Base-by-base conservation (phyloP, 352 stramenopile genomes). In the Phytophthora pisi region DNA sequence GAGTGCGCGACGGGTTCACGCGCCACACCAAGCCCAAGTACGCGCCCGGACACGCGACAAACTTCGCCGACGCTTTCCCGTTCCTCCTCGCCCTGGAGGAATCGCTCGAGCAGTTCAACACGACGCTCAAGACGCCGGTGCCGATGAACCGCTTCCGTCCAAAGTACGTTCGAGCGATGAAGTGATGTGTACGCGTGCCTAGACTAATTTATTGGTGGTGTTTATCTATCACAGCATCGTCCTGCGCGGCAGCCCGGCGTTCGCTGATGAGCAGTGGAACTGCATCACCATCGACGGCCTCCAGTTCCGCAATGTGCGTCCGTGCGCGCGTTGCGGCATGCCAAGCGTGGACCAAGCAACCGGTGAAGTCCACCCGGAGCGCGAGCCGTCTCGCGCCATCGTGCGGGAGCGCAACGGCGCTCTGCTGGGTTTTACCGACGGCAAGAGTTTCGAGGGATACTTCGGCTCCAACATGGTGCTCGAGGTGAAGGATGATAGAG, bases 81-180 rank as follows among this genome's bases (percentile, higher is more conserved):
- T 91, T 93, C 60, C 68, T 97, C 38, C 42, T 97, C 23, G 66
- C 82, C 2, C 53, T 83, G 10, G 67, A 90, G 15, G 70, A 78
- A 26, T 94, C 86, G 20, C 52, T 97, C 16, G 63, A 84, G 5
- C 69, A 86, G 1, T 63, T 96, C 36, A 93, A 93, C 57, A 68
- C 72, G 23, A 65, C 62, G 8, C 66, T 94, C 7, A 42, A 86
- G 16, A 78, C 82, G 1, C 65, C 77, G 1, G 72, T 94, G n/a
- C 68, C 74, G 8, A 95, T 96, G 71, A 86, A 90, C 28, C 86
- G 86, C 5, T 97, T 97, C 62, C 88, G 89, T 6, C 80, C 89
- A 24, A 97, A 97, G 86, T 81, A 45, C 26, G 57, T 57, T 30
- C 10, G 2, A 6, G 16, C 15, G 6, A 6, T 15, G 1, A 18